Conservation (phyloP, 2,329 filamentous ascomycete species). For the Intubia oerlemansii region DNA sequence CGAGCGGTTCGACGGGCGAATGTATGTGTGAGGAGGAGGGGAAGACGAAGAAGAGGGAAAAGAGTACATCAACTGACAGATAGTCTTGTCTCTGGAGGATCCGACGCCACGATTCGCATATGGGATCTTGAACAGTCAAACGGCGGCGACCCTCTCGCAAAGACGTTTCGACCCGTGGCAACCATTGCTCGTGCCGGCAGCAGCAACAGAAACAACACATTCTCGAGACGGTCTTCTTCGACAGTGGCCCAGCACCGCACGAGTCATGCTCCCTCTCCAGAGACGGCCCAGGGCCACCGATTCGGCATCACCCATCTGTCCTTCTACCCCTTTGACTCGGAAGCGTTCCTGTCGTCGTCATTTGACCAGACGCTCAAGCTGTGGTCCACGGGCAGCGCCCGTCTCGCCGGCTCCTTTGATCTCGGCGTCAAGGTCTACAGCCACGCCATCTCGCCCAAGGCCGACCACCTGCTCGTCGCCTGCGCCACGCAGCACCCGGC, state of each 20-base stretch:
- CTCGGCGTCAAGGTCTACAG: constrained; percentile 50
- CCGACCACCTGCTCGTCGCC: constrained; percentile 58
- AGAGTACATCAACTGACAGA: no score
- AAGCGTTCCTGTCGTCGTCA: constrained; percentile 55
- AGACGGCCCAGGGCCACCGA: constrained; percentile 23
- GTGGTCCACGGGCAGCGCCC: constrained; percentile 43
- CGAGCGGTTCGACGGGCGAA: constrained; percentile 61
- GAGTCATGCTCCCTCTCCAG: constrained; percentile 4
- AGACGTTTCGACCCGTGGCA: constrained; percentile 33
- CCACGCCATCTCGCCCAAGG: constrained; percentile 55
- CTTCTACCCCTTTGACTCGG: constrained; percentile 60
- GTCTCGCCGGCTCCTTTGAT: constrained; percentile 42
- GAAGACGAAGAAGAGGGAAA: not conserved
- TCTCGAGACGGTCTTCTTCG: not conserved
- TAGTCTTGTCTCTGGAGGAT: constrained; percentile 65
- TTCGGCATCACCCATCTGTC: constrained; percentile 56
- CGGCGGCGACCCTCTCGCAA: constrained; percentile 17
- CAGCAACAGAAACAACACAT: not conserved
- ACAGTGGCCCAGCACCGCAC: no score
- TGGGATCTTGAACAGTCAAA: constrained; percentile 59
- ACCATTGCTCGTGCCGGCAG: not conserved
- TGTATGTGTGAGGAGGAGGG: constrained; percentile 20
- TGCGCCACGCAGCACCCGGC: constrained; percentile 73
- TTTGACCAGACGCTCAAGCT: constrained; percentile 61
- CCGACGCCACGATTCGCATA: constrained; percentile 63